Percentiles rank a stretch among this genome's conserved stretches.
Conservation (phyloP, 2,329 filamentous ascomycete genomes). For the Myriosclerotinia duriaeana region DNA sequence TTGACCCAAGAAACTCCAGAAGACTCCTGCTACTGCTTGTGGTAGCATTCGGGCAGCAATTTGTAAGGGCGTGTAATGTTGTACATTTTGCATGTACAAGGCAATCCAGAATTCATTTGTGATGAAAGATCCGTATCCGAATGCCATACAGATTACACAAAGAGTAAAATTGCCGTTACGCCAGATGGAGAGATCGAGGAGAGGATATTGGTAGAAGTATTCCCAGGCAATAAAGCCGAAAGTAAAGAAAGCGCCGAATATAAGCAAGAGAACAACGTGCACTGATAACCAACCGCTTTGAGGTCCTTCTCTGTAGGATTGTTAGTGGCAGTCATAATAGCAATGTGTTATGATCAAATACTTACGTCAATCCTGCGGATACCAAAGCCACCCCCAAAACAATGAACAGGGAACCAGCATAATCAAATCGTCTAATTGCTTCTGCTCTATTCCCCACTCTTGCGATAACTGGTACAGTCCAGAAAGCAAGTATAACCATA, state of each 20-base stretch:
- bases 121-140: slow-evolving; percentile 64
- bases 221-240: slow-evolving; percentile 63
- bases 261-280: slow-evolving; percentile 61
- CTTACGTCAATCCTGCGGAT: slow-evolving; percentile 35
- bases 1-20: slow-evolving; percentile 63
- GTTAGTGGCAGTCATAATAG: slow-evolving; percentile 2
- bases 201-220: slow-evolving; percentile 48
- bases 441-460: slow-evolving; percentile 33
- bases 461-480: slow-evolving; percentile 61
- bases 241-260: slow-evolving; percentile 58
- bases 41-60: slow-evolving; percentile 62
- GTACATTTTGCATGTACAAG: slow-evolving; percentile 62
- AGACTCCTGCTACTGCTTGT: slow-evolving; percentile 61
- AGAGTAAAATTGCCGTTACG: slow-evolving; percentile 64
- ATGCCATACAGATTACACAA: slow-evolving; percentile 48
- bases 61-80: slow-evolving; percentile 51
- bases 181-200: slow-evolving; percentile 58
- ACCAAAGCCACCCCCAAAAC: slow-evolving; percentile 31
- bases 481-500: slow-evolving; percentile 57
- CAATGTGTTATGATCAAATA: slow-evolving; percentile 1
- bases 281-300: slow-evolving; percentile 62
- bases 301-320: slow-evolving; percentile 31
- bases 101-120: slow-evolving; percentile 62
- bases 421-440: slow-evolving; percentile 33
- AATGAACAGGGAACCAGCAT: slow-evolving; percentile 32